A percentile compares a stretch with the other conserved stretches of the same genome.
Evolutionary conservation across 129 eudicot species (phyloP).

Genomic region (Erigeron canadensis): DNA sequence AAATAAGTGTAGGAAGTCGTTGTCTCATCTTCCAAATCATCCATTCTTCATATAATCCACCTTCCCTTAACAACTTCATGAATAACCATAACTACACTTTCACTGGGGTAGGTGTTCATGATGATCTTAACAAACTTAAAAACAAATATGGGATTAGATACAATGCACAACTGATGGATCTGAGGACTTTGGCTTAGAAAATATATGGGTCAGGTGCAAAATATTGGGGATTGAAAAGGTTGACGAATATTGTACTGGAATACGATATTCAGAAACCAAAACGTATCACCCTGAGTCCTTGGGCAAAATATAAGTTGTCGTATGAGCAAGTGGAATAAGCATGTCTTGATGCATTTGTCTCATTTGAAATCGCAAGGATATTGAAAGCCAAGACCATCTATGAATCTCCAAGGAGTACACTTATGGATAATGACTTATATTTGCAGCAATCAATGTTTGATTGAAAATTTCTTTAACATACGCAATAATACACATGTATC

Average conservation of each 20-base stretch:
- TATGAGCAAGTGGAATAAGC: neutral
- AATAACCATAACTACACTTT: neutral
- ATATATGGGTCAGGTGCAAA: neutral
- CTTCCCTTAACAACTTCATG: neutral
- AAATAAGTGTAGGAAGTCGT: neutral
- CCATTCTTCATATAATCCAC: neutral
- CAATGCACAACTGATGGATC: neutral
- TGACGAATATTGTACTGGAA: neutral
- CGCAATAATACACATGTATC: no score
- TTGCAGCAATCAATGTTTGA: no score
- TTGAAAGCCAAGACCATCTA: no score
- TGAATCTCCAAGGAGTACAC: no score
- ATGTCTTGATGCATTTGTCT: neutral
- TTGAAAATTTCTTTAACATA: no score
- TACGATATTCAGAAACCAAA: neutral
- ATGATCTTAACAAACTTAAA: neutral
- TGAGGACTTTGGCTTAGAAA: neutral
- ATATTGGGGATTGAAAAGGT: neutral
- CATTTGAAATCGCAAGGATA: neutral
- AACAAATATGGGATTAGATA: neutral
- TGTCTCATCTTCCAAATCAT: neutral
- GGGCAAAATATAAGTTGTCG: neutral
- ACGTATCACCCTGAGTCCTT: neutral
- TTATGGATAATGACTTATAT: no score
- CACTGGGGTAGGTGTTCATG: neutral